A percentile compares a stretch with the other conserved stretches of the same genome.
phyloP scores from a whole-genome alignment of 345 rosid genomes.

The Eutrema japonicum region DNA sequence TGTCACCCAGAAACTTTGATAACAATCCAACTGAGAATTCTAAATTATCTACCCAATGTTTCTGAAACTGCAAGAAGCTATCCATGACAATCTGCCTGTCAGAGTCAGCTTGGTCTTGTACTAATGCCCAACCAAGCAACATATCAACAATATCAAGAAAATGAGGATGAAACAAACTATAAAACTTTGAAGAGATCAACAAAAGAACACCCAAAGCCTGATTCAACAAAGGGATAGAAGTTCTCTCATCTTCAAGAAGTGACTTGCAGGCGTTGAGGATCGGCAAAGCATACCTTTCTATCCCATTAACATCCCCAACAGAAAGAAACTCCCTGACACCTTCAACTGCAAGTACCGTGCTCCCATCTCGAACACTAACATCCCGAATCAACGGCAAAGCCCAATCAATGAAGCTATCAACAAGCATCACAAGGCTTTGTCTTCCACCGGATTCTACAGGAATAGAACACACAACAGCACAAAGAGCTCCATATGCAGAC shows the following conservation, averaged over 20 bases:
- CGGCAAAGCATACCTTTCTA: conserved; percentile 76
- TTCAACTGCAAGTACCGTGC: conserved; percentile 71
- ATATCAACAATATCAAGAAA: conserved; percentile 87
- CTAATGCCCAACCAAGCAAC: conserved; percentile 95
- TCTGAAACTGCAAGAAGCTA: conserved; percentile 93
- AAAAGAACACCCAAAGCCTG: conserved; percentile 65
- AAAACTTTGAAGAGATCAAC: conserved; percentile 74
- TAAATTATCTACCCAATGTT: conserved; percentile 83
- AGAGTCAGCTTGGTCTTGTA: conserved; percentile 75
- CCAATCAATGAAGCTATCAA: conserved; percentile 83
- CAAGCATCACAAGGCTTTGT: conserved; percentile 81
- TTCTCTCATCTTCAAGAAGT: conserved; percentile 94
- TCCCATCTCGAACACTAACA: conserved; percentile 69
- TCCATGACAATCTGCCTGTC: conserved; percentile 79
- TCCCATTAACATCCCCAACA: conserved; percentile 70
- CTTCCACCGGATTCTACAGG: conserved; percentile 71
- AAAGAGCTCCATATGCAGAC: conserved; percentile 72
- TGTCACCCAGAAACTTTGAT: conserved; percentile 80
- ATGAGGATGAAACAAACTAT: conserved; percentile 81
- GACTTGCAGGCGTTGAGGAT: conserved; percentile 85
- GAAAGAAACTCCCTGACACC: conserved; percentile 77
- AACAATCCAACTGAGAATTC: conserved; percentile 82
- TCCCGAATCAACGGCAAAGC: conserved; percentile 78
- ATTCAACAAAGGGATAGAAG: conserved; percentile 73
- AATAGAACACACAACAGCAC: conserved; percentile 73